These are phyloP conservation scores for Rubia balearica DNA, from an alignment of 305 asterid genomes.

Conservation along the genomic window DNA sequence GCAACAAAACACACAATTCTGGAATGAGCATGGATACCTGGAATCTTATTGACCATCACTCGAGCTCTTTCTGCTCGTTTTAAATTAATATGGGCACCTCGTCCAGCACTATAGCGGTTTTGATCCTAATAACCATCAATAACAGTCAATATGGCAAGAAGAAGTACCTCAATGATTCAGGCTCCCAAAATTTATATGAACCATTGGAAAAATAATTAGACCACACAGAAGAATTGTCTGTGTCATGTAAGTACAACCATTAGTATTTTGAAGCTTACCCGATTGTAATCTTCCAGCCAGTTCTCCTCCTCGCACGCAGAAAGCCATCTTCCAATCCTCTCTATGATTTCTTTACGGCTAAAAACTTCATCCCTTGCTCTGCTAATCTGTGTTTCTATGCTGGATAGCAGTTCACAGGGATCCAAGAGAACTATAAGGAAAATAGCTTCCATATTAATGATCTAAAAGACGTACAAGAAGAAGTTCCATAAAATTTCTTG, in stretches of 20 bases:
- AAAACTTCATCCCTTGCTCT: conserved; percentile 68
- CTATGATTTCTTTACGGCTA: conserved; percentile 78
- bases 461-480: neutral
- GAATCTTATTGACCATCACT: conserved; percentile 67
- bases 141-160: conserved; percentile 16
- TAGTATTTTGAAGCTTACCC: conserved; percentile 34
- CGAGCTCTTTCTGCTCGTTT: conserved; percentile 95
- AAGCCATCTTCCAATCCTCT: conserved; percentile 82
- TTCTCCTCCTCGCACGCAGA: conserved; percentile 95
- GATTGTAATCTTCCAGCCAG: conserved; percentile 87
- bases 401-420: conserved; percentile 75
- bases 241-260: neutral
- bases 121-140: conserved; percentile 43
- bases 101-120: conserved; percentile 85
- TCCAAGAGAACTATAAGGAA: conserved; percentile 75
- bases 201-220: neutral
- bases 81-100: conserved; percentile 83
- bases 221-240: neutral
- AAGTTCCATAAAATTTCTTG: neutral
- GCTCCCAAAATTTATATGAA: conserved; percentile 1
- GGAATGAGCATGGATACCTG: conserved; percentile 41
- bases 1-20: conserved; percentile 9
- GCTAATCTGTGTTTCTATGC: conserved; percentile 73
- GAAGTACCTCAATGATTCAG: conserved; percentile 3
- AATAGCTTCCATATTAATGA: neutral